These are phyloP conservation scores for Candida andamanensis DNA, from an alignment of 805 yeast species.

Conservation along the genomic window DNA sequence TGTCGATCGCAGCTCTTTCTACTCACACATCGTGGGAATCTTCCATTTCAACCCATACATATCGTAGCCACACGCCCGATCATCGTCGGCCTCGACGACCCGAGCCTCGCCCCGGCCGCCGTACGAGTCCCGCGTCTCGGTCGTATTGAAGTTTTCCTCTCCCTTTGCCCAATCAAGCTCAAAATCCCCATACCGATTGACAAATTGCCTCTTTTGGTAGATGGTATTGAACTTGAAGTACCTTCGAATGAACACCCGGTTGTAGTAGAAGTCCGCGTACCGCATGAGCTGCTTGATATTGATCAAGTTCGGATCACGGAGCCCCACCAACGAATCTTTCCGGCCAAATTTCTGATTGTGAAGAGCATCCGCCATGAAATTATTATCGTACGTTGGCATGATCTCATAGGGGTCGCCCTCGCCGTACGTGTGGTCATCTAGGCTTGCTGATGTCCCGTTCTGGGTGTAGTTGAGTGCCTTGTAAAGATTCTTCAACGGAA, in stretches of 20 bases:
- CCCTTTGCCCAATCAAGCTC: conserved; percentile 23
- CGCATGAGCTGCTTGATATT: conserved; percentile 17
- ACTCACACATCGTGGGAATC: conserved; percentile 34
- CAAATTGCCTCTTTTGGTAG: conserved; percentile 37
- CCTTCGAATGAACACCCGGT: conserved; percentile 24
- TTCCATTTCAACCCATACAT: conserved; percentile 37
- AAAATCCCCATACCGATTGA: conserved; percentile 38
- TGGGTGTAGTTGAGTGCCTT: conserved; percentile 40
- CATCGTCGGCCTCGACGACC: conserved; percentile 6
- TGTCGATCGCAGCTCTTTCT: too few species aligned
- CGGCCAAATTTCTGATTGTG: conserved; percentile 6
- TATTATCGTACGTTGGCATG: conserved; percentile 17
- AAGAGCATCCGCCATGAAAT: conserved; percentile 11
- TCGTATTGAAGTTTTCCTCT: conserved; percentile 11
- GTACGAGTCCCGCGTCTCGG: conserved; percentile 8
- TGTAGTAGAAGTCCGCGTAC: conserved; percentile 33
- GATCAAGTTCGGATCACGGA: conserved; percentile 4
- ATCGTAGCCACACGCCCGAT: conserved; percentile 28
- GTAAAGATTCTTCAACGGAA: conserved; percentile 43
- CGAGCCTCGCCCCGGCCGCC: conserved; percentile 1
- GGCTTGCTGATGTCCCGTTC: conserved; percentile 16
- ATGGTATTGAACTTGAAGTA: conserved; percentile 37
- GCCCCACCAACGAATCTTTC: conserved; percentile 3
- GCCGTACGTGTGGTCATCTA: conserved; percentile 19
- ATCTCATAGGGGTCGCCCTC: conserved; percentile 19